Percentiles rank a stretch among this genome's conserved stretches.
Conservation (phyloP, 1,284 basidiomycete species). For the Cutaneotrichosporon arboriforme region DNA sequence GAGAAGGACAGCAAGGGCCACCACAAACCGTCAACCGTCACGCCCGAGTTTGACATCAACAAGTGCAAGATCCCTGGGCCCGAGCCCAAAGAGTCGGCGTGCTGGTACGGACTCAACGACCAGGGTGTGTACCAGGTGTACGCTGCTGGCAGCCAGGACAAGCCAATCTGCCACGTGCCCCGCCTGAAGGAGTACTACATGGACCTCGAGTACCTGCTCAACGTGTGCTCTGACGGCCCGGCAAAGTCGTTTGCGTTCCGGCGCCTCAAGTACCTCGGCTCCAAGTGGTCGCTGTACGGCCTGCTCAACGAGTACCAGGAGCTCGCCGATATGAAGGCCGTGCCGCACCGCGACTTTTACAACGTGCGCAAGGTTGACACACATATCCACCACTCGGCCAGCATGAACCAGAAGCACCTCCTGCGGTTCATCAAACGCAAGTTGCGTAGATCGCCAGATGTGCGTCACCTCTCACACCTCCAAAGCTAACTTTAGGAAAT, state of each 20-base stretch:
- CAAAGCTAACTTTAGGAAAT: slow-evolving; percentile 61
- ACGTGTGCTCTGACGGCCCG: slow-evolving; percentile 85
- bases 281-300: slow-evolving; percentile 92
- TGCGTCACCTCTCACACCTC: slow-evolving; percentile 20
- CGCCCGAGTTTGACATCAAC: slow-evolving; percentile 52
- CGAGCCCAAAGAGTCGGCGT: slow-evolving; percentile 35
- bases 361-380: slow-evolving; percentile 98
- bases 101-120: slow-evolving; percentile 69
- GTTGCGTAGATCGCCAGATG: slow-evolving; percentile 54
- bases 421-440: slow-evolving; percentile 98
- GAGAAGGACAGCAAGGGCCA: slow-evolving; percentile 25
- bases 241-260: slow-evolving; percentile 94
- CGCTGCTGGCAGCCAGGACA: slow-evolving; percentile 10
- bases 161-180: slow-evolving; percentile 71
- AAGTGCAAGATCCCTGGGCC: slow-evolving; percentile 65
- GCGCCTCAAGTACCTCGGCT: slow-evolving; percentile 84
- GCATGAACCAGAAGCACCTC: slow-evolving; percentile 99
- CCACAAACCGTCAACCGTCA: slow-evolving; percentile 15
- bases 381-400: slow-evolving; percentile 96
- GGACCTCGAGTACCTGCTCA: slow-evolving; percentile 86
- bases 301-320: slow-evolving; percentile 94
- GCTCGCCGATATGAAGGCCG: slow-evolving; percentile 88
- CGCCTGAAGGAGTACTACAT: slow-evolving; percentile 89
- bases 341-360: slow-evolving; percentile 78
- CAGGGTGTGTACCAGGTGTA: slow-evolving; percentile 85